phyloP scores from a whole-genome alignment of 1,284 basidiomycete species.

The Somion occarium region DNA sequence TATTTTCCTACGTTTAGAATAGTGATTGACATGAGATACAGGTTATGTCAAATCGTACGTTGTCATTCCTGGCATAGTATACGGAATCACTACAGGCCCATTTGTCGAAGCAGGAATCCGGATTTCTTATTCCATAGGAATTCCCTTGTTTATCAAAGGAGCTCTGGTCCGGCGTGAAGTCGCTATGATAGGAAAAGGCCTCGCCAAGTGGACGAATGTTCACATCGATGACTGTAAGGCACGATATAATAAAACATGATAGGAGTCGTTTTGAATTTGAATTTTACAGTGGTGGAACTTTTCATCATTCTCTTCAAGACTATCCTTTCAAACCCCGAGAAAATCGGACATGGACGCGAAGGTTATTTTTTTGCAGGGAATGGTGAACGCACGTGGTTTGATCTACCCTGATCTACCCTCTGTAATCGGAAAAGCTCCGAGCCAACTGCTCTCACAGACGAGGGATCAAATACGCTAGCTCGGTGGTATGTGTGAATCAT shows the following conservation, averaged over 20 bases:
- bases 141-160: constrained; percentile 24
- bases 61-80: constrained; percentile 42
- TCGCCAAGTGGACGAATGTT: constrained; percentile 44
- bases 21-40: constrained; percentile 13
- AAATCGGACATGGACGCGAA: constrained; percentile 33
- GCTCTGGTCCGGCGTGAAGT: constrained; percentile 34
- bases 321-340: constrained; percentile 6
- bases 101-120: constrained; percentile 38
- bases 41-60: constrained; percentile 42
- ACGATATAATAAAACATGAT: background rate
- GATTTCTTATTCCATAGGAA: constrained; percentile 37
- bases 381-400: constrained; percentile 35
- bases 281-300: constrained; percentile 9
- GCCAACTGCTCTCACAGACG: background rate
- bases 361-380: constrained; percentile 46
- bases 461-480: background rate
- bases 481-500: no score
- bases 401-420: constrained; percentile 19
- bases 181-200: constrained; percentile 41
- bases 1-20: background rate
- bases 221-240: constrained; percentile 37
- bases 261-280: background rate
- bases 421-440: background rate
- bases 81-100: constrained; percentile 35
- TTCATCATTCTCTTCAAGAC: constrained; percentile 18